Percentiles rank a stretch among this genome's conserved stretches.
These are phyloP conservation scores for Pythium aphanidermatum DNA, from an alignment of 352 stramenopile species.

Conservation along the genomic window DNA sequence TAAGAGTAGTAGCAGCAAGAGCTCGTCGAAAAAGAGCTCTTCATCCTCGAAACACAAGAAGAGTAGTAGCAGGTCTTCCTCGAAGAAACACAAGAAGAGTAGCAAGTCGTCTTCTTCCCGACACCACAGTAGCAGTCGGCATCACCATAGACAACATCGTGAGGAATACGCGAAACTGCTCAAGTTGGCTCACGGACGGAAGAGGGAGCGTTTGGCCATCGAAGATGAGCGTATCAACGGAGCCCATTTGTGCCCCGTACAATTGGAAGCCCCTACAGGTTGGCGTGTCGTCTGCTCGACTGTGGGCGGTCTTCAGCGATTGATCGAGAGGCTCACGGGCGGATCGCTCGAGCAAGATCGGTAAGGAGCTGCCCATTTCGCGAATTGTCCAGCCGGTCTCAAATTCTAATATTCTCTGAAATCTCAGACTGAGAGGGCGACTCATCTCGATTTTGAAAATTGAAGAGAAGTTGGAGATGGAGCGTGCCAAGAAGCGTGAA, in stretches of 20 bases:
- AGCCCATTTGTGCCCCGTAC: slow-evolving; percentile 20
- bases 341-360: slow-evolving; percentile 75
- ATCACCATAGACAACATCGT: slow-evolving; percentile 47
- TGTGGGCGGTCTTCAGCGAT: slow-evolving; percentile 44
- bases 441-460: slow-evolving; percentile 78
- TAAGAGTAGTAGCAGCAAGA: slow-evolving; percentile 20
- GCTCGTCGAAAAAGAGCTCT: slow-evolving; percentile 40
- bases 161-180: slow-evolving; percentile 72
- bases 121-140: slow-evolving; percentile 39
- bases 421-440: slow-evolving; percentile 43
- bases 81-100: slow-evolving; percentile 30
- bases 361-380: slow-evolving; percentile 22
- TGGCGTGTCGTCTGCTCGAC: slow-evolving; percentile 75
- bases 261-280: slow-evolving; percentile 41
- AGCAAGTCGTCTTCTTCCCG: slow-evolving; percentile 35
- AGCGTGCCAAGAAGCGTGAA: slow-evolving; percentile 63
- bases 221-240: slow-evolving; percentile 47
- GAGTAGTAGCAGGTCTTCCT: slow-evolving; percentile 24
- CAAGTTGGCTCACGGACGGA: slow-evolving; percentile 40
- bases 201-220: slow-evolving; percentile 49
- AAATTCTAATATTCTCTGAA: background rate
- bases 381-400: too few relatives aligned
- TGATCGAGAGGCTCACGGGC: slow-evolving; percentile 46
- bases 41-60: slow-evolving; percentile 31
- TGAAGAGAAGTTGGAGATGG: slow-evolving; percentile 61